Conservation (phyloP, 371 early-diverging fungal species). For the Apophysomyces elegans region DNA sequence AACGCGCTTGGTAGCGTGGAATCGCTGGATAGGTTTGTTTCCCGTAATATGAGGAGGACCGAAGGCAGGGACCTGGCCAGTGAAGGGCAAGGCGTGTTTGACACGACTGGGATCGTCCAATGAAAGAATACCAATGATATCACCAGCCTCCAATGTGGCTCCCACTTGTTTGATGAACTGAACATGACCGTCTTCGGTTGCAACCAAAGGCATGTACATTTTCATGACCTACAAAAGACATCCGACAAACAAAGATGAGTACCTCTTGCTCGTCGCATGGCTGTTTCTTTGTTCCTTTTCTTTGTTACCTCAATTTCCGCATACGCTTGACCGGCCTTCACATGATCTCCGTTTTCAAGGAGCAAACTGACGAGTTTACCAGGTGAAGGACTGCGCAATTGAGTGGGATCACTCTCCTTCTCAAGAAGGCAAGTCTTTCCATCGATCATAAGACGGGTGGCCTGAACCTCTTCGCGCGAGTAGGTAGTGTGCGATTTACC, state of each 20-base stretch:
- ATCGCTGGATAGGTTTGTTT: constrained; percentile 86
- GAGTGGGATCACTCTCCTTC: constrained; percentile 95
- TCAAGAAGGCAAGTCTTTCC: constrained; percentile 93
- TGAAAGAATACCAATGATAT: constrained; percentile 89
- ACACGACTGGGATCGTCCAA: constrained; percentile 94
- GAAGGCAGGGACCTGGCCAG: constrained; percentile 81
- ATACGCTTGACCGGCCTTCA: constrained; percentile 89
- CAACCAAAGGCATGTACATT: constrained; percentile 97
- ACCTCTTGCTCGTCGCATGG: constrained; percentile 11
- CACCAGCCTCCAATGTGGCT: constrained; percentile 85
- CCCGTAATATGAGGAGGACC: constrained; percentile 77
- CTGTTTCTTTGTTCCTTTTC: not conserved
- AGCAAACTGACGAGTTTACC: constrained; percentile 95
- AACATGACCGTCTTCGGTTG: constrained; percentile 89
- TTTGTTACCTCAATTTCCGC: constrained; percentile 91
- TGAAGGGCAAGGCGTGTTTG: constrained; percentile 87
- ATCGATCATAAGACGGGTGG: constrained; percentile 88
- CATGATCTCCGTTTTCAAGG: constrained; percentile 90
- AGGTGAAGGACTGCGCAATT: constrained; percentile 94
- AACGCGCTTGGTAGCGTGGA: constrained; percentile 61
- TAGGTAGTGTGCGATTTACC: constrained; percentile 92
- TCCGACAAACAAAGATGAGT: constrained; percentile 7
- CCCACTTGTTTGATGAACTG: constrained; percentile 92
- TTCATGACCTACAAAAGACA: constrained; percentile 88
- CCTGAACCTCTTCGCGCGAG: constrained; percentile 87